phyloP scores from a whole-genome alignment of 2,329 filamentous ascomycete species.

The Hymenoscyphus occultus region DNA sequence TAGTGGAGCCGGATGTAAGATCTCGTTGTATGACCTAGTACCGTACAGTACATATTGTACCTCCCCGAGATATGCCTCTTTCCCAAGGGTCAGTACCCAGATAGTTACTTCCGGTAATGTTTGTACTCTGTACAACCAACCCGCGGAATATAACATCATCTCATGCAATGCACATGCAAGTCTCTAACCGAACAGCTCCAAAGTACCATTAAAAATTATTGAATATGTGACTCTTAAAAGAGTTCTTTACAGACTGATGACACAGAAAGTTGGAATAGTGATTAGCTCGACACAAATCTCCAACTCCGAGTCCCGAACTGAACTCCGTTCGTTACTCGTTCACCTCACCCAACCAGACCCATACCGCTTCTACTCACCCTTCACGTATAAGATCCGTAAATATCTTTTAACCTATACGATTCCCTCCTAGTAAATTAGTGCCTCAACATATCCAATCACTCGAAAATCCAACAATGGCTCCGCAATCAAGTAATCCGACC shows the following conservation, averaged over 20 bases:
- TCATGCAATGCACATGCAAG: background rate
- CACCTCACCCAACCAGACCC: constrained; percentile 15
- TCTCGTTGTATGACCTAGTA: background rate
- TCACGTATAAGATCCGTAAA: constrained; percentile 20
- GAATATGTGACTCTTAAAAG: constrained; percentile 1
- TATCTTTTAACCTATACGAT: constrained; percentile 15
- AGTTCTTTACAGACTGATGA: background rate
- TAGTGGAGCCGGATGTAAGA: background rate
- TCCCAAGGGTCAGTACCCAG: background rate
- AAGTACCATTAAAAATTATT: background rate
- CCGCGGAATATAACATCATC: constrained; percentile 1
- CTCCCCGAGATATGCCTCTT: background rate
- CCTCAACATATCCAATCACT: constrained; percentile 9
- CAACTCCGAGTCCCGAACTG: background rate
- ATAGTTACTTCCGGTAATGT: background rate
- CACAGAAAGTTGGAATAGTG: background rate
- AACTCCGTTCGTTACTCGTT: constrained; percentile 2
- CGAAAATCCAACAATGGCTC: constrained; percentile 8
- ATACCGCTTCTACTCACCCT: constrained; percentile 31
- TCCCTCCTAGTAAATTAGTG: constrained; percentile 20
- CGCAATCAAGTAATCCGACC: constrained; percentile 9
- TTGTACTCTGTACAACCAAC: background rate
- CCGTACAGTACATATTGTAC: background rate
- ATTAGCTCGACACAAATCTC: background rate
- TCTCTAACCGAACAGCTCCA: background rate